Base-by-base conservation (phyloP, 2,329 filamentous ascomycete genomes). In the Alternaria brassicae region DNA sequence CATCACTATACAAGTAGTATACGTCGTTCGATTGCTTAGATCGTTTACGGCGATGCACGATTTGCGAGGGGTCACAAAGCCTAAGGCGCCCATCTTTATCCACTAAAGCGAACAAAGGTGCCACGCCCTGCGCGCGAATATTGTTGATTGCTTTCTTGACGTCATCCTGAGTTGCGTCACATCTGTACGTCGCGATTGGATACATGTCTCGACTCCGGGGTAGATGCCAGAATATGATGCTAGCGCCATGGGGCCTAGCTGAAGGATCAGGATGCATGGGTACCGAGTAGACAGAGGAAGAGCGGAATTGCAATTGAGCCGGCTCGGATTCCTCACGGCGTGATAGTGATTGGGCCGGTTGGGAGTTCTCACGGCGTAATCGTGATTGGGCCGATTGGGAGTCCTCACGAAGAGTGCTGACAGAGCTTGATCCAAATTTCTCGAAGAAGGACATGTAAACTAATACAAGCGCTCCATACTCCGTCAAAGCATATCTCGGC, bases 41-140 rank as follows among this genome's bases (percentile, higher is more conserved):
- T 49, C 10, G 1, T 49, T 51, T 56, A 32, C 15, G 23, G 19
- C 23, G 17, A 51, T 45, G 8, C 8, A 39, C 1, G 6, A 56
- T 51, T 13, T 51, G 25, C 0, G 34, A 60, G 27, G 52, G 30
- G 21, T 40, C 3, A 41, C 19, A 60, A 25, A 52, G 32, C 28
- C 15, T 60, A 3, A 60, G 57, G 41, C 6, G 39, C 12, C 28
- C 7, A 41, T 50, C 21, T 21, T 4, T 50, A 51, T 59, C 45
- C 13, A 59, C 57, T 36, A 59, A 47, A 55, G 56, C n/a, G 3
- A 59, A 59, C 3, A 59, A 49, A 55, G 56, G 56, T 15, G 44
- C 51, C 12, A 25, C 13, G 15, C 51, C 39, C 25, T 59, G 2
- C 30, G 45, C 32, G 6, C 15, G 7, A 36, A 55, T 55, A 39